Percentiles rank a stretch among this genome's conserved stretches.
phyloP scores from a whole-genome alignment of 805 yeast genomes.

The Sugiyamaella smithiae region DNA sequence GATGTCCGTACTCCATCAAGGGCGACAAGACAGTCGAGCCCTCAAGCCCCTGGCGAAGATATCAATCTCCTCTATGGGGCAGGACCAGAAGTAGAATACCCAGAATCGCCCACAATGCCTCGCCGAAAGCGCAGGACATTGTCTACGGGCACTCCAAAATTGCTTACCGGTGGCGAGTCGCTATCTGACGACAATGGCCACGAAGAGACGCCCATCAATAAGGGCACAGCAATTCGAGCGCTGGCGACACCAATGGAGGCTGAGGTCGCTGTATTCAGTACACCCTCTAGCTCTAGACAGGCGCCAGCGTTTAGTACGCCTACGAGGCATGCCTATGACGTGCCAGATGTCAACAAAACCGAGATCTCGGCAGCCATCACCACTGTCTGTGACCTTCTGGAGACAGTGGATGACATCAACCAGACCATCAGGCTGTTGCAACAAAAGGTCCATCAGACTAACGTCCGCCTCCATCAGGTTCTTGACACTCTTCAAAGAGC shows the following conservation, averaged over 20 bases:
- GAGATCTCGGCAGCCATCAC: background rate
- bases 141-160: background rate
- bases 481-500: background rate
- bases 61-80: background rate
- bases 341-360: background rate
- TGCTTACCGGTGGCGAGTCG: background rate
- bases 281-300: background rate
- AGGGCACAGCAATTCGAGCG: background rate
- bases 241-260: background rate
- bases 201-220: no score
- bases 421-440: background rate
- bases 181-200: background rate
- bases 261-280: background rate
- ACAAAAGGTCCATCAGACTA: background rate
- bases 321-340: background rate
- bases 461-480: background rate
- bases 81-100: background rate
- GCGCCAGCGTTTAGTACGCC: background rate
- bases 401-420: background rate
- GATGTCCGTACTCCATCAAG: background rate
- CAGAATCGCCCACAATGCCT: background rate
- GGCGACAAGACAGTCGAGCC: background rate
- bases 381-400: background rate
- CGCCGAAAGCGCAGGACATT: background rate
- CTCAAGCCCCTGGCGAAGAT: constrained; percentile 3